A percentile compares a stretch with the other conserved stretches of the same genome.
Evolutionary conservation across 2,329 filamentous ascomycete genomes (phyloP).

Genomic region (Microsporum audouinii): DNA sequence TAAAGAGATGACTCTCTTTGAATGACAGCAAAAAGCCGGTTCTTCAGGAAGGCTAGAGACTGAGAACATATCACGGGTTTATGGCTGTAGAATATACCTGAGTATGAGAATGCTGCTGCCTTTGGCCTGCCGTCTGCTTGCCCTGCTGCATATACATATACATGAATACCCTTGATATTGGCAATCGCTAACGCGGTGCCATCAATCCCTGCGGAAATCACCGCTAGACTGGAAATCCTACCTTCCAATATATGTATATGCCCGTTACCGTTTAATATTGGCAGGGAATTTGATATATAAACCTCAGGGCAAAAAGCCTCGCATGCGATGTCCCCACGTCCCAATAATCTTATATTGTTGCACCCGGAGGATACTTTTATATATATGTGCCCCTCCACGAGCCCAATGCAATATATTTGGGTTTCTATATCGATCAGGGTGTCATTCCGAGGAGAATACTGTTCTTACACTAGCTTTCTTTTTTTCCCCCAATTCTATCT

Average conservation of each 20-base stretch:
- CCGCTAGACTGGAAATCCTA: not conserved
- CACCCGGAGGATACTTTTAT: not conserved
- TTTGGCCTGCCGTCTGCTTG: not conserved
- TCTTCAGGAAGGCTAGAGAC: not conserved
- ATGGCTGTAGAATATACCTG: not conserved
- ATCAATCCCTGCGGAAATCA: slow-evolving; percentile 1
- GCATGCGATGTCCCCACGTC: not conserved
- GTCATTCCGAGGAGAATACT: slow-evolving; percentile 2
- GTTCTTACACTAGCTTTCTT: not conserved
- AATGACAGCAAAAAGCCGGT: not conserved
- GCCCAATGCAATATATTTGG: not conserved
- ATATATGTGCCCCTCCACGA: not conserved
- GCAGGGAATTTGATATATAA: not conserved
- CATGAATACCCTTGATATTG: not conserved
- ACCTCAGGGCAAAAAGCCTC: not conserved
- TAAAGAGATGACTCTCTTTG: not conserved
- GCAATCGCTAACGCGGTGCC: not conserved
- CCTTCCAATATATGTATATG: not conserved
- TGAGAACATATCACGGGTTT: not conserved
- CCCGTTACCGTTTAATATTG: not conserved
- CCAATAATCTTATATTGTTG: slow-evolving; percentile 1
- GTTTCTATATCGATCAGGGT: not conserved
- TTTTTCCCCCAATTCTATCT: too few species aligned
- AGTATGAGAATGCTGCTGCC: not conserved
- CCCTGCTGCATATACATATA: not conserved